phyloP scores from a whole-genome alignment of 1,139 yeast species.

The Yamadazyma dendronema region DNA sequence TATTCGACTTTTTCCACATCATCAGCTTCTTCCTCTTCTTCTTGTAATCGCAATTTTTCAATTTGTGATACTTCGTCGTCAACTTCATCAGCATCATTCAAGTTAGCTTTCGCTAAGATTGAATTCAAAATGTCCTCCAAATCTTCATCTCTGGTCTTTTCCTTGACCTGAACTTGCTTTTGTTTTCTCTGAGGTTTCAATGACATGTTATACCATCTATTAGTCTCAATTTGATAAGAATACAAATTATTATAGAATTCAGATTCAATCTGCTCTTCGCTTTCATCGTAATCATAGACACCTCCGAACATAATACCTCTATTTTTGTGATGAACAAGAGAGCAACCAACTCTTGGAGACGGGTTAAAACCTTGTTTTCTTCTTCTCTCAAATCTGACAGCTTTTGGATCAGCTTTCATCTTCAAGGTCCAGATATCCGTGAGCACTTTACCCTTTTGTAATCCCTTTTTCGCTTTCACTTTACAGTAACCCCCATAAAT shows the following conservation, averaged over 20 bases:
- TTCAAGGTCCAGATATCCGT: conserved; percentile 84
- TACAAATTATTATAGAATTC: conserved; percentile 78
- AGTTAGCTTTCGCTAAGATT: conserved; percentile 68
- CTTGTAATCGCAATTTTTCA: conserved; percentile 37
- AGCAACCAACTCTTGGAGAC: conserved; percentile 91
- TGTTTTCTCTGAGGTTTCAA: conserved; percentile 64
- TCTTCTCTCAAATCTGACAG: conserved; percentile 83
- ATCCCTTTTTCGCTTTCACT: conserved; percentile 85
- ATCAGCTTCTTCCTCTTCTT: conserved; percentile 37
- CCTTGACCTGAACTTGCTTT: conserved; percentile 42
- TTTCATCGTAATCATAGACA: conserved; percentile 91
- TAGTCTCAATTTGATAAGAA: conserved; percentile 80
- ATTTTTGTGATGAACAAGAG: conserved; percentile 84
- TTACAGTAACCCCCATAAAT: conserved; percentile 94
- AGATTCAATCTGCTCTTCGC: conserved; percentile 87
- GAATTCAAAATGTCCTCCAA: conserved; percentile 77
- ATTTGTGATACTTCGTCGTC: conserved; percentile 40
- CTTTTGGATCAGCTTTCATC: conserved; percentile 83
- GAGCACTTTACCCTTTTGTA: conserved; percentile 90
- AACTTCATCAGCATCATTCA: conserved; percentile 49
- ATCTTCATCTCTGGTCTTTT: conserved; percentile 70
- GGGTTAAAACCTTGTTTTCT: conserved; percentile 88
- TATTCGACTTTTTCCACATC: conserved; percentile 42
- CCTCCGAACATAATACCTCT: conserved; percentile 96
- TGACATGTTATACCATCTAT: conserved; percentile 81